Base-by-base conservation (phyloP, 73 alveolate species). In the Halteria grandinella region DNA sequence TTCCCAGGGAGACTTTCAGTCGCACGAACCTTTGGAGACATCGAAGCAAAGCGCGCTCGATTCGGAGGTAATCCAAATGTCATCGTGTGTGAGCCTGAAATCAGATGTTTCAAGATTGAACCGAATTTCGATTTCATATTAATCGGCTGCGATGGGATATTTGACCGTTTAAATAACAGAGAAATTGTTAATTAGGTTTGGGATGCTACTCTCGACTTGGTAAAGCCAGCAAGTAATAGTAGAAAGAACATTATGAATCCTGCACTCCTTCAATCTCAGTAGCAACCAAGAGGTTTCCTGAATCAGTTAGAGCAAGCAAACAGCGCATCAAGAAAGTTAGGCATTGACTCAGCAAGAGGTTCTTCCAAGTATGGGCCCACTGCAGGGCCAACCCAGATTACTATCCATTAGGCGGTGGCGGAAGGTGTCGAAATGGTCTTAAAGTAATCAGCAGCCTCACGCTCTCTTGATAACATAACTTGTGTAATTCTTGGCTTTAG, bases 1-100 rank as follows among this genome's bases (percentile, higher is more conserved):
- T 79, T 95, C 47, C 99, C 99, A 17, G 99, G 99, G 14, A 79
- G 99, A 55, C 88, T 97, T 29, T 89, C 98, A 32, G 99, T 95
- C 29, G 78, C 93, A 24, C 53, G 98, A 71, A 82, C 98, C 0
- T 89, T 92, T 23, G 98, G 98, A 1, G 98, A 92, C 70, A 89
- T 92, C 52, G 98, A 92, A 63, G 98, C 98, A 28, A 92, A 92
- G 75, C 53, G 39, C 17, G 87, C 82, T 18, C 79, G 85, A 36
- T 92, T 87, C 48, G 95, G 95, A 45, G 98, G 98, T 23, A 92
- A 89, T 55, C 92, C 90, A 7, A 84, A 81, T 53, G 98, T 92
- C 31, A 85, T 92, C 0, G 88, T 92, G 11, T 83, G 91, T 29
- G 91, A 62, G 25, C 98, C 98, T 12, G 98, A 92, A 66, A 92